A percentile compares a stretch with the other conserved stretches of the same genome.
phyloP scores from a whole-genome alignment of 257 asterid species.

The Solanum lycopersicoides region DNA sequence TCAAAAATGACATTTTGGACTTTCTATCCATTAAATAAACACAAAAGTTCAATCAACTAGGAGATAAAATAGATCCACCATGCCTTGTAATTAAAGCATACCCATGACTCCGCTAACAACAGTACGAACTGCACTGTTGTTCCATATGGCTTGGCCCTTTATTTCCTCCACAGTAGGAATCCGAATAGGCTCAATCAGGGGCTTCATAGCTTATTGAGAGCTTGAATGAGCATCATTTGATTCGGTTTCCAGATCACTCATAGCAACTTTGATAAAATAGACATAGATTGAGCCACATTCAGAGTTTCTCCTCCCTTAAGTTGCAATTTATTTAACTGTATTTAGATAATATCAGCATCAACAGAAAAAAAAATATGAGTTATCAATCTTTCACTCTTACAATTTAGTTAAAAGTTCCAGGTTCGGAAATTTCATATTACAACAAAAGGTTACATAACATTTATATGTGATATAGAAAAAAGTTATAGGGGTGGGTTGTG shows the following conservation, averaged over 20 bases:
- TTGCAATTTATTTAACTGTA: too few relatives aligned
- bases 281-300: neutral
- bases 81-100: slow-evolving; percentile 11
- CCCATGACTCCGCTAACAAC: slow-evolving; percentile 92
- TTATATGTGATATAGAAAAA: too few relatives aligned
- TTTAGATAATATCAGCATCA: too few relatives aligned
- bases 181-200: slow-evolving; percentile 48
- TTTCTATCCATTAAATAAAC: neutral
- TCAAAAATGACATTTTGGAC: neutral
- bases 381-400: too few relatives aligned
- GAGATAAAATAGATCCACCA: neutral
- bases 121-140: slow-evolving; percentile 78
- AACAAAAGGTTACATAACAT: too few relatives aligned
- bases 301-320: neutral
- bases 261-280: neutral
- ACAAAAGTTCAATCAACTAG: neutral
- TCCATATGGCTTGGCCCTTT: slow-evolving; percentile 87
- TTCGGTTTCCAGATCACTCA: slow-evolving; percentile 39
- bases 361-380: too few relatives aligned
- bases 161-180: slow-evolving; percentile 77
- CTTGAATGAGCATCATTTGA: slow-evolving; percentile 21
- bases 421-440: too few relatives aligned
- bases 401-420: too few relatives aligned
- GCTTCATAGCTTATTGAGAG: slow-evolving; percentile 33
- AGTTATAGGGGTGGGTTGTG: too few relatives aligned